Conservation (phyloP, 331 rosid genomes). For the Quercus phellos region DNA sequence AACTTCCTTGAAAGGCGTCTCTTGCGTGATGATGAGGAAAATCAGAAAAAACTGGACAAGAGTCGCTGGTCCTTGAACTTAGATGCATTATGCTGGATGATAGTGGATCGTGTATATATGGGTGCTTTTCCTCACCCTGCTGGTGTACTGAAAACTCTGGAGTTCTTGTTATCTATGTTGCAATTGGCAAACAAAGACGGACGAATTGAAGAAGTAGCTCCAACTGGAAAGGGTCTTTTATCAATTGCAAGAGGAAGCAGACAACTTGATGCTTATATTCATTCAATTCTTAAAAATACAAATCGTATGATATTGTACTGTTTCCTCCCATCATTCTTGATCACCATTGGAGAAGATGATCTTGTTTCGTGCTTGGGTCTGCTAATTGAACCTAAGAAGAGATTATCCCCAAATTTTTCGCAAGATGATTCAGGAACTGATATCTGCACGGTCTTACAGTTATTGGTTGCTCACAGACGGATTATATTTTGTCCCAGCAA, state of each 20-base stretch:
- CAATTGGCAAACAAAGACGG: conserved; percentile 98
- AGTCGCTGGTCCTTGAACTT: conserved; percentile 91
- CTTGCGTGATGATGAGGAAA: conserved; percentile 96
- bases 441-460: conserved; percentile 77
- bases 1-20: conserved; percentile 97
- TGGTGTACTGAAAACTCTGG: conserved; percentile 80
- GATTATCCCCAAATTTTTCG: conserved; percentile 32
- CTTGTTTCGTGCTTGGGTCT: conserved; percentile 69
- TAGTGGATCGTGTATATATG: conserved; percentile 95
- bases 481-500: conserved; percentile 94
- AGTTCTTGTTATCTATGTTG: conserved; percentile 93
- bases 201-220: conserved; percentile 90
- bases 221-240: conserved; percentile 80
- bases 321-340: conserved; percentile 85
- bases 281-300: conserved; percentile 87
- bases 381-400: conserved; percentile 66
- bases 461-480: conserved; percentile 83
- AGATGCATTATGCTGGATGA: conserved; percentile 94
- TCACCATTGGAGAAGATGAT: conserved; percentile 74
- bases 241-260: conserved; percentile 87
- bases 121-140: conserved; percentile 97
- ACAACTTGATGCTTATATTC: conserved; percentile 93
- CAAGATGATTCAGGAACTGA: conserved; percentile 71
- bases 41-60: conserved; percentile 90
- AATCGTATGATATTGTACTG: conserved; percentile 88